Percentiles rank a stretch among this genome's conserved stretches.
Evolutionary conservation across 768 basidiomycete species (phyloP).

Genomic region (Postia placenta): DNA sequence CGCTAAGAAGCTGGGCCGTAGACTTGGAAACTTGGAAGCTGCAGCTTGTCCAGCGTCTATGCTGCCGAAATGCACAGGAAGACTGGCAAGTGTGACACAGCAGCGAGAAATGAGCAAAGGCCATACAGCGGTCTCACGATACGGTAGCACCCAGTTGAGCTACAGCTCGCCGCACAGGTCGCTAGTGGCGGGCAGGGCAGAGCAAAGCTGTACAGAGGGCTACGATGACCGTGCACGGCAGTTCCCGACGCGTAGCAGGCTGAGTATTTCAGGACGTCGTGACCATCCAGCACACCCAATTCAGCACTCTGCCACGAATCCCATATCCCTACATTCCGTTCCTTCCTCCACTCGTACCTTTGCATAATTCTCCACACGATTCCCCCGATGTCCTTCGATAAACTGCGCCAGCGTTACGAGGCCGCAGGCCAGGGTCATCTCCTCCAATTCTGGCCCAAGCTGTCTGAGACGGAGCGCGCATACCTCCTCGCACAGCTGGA

Average conservation of each 20-base stretch:
- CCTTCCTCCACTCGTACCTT: constrained; percentile 3
- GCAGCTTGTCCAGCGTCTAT: too few species aligned
- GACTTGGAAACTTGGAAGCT: too few species aligned
- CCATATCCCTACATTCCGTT: constrained; percentile 1
- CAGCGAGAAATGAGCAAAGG: too few species aligned
- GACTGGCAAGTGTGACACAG: too few species aligned
- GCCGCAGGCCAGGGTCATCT: constrained; percentile 85
- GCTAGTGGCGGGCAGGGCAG: too few species aligned
- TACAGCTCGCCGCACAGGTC: too few species aligned
- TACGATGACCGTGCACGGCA: constrained; percentile 3
- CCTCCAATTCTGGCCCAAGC: constrained; percentile 77
- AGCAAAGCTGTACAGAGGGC: not conserved
- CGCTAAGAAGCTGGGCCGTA: too few species aligned
- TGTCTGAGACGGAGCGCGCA: constrained; percentile 57
- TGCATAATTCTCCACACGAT: not conserved
- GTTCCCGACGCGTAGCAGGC: not conserved
- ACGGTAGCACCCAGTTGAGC: too few species aligned
- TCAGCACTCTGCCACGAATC: not conserved
- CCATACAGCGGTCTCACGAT: too few species aligned
- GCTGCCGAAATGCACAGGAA: too few species aligned
- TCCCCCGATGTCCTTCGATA: constrained; percentile 48
- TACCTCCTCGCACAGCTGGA: constrained; percentile 68
- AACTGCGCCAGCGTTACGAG: constrained; percentile 59
- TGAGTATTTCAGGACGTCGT: not conserved
- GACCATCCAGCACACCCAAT: not conserved